A percentile compares a stretch with the other conserved stretches of the same genome.
These are phyloP conservation scores for Bryopsis sp. DNA, from an alignment of 139 green algal genomes.

Conservation along the genomic window DNA sequence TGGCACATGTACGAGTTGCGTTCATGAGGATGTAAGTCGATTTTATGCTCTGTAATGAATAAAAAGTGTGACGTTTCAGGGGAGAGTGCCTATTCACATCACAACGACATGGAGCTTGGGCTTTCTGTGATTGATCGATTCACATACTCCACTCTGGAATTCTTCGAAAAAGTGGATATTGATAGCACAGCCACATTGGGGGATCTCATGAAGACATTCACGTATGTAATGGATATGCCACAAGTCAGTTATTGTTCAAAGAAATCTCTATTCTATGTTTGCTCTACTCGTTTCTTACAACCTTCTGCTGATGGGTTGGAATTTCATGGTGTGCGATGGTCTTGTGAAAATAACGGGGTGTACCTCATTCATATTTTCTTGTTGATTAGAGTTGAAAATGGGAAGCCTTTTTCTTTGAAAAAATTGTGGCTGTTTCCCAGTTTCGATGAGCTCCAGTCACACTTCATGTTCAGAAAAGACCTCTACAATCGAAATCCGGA, in stretches of 20 bases:
- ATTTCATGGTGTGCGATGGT: not conserved
- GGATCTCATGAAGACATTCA: conserved; percentile 30
- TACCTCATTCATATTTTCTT: not conserved
- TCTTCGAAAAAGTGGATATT: conserved; percentile 45
- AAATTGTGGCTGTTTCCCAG: not conserved
- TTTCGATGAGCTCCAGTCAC: not conserved
- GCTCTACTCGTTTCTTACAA: not conserved
- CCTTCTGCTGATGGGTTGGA: not conserved
- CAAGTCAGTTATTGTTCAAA: not conserved
- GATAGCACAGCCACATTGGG: conserved; percentile 33
- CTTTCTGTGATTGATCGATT: conserved; percentile 65
- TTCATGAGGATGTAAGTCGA: not conserved
- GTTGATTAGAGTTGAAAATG: not conserved
- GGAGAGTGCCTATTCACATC: conserved; percentile 63
- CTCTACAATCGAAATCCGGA: not conserved
- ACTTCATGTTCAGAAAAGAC: not conserved
- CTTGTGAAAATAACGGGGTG: not conserved
- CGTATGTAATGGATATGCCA: too few relatives aligned
- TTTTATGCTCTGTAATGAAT: conserved; percentile 5
- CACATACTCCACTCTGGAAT: conserved; percentile 52
- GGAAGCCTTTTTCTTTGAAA: not conserved
- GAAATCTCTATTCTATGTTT: not conserved
- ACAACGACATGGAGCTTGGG: conserved; percentile 45
- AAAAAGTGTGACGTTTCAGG: conserved; percentile 21
- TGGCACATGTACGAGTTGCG: not conserved